phyloP scores from a whole-genome alignment of 2,329 filamentous ascomycete species.

The Diaporthe caulivora region DNA sequence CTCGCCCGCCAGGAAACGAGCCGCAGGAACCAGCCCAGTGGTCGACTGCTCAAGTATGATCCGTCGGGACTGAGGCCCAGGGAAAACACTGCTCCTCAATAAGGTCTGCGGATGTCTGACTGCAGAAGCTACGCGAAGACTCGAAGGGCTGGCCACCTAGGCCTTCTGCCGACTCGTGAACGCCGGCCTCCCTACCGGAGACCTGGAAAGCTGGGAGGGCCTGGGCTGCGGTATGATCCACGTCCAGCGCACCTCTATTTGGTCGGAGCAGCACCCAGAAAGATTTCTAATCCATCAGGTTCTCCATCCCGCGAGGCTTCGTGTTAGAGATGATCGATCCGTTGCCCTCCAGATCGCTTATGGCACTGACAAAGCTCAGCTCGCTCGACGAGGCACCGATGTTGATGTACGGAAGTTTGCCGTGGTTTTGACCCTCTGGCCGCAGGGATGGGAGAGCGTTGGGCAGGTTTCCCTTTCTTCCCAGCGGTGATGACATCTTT shows the following conservation, averaged over 20 bases:
- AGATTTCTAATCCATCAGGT: slow-evolving; percentile 50
- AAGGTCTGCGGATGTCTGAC: slow-evolving; percentile 21
- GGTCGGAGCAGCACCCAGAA: slow-evolving; percentile 2
- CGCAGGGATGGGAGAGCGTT: slow-evolving; percentile 44
- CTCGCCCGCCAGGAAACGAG: background rate
- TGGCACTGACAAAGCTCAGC: slow-evolving; percentile 39
- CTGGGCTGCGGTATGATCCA: background rate
- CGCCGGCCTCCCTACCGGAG: background rate
- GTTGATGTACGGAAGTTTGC: slow-evolving; percentile 34
- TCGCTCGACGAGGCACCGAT: slow-evolving; percentile 35
- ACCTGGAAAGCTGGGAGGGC: background rate
- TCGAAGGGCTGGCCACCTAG: background rate
- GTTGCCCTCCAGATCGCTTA: slow-evolving; percentile 39
- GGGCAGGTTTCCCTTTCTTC: slow-evolving; percentile 38
- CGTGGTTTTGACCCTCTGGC: slow-evolving; percentile 43
- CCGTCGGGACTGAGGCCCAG: background rate
- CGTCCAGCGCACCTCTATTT: background rate
- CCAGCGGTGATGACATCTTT: slow-evolving; percentile 43
- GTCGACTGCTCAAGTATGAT: background rate
- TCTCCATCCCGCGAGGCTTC: slow-evolving; percentile 55
- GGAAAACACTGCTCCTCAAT: slow-evolving; percentile 3
- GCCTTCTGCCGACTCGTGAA: background rate
- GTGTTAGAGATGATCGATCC: slow-evolving; percentile 58
- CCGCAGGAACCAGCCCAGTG: background rate
- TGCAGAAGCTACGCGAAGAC: background rate